These are phyloP conservation scores for Hysterangium stoloniferum DNA, from an alignment of 768 basidiomycete genomes.

Conservation along the genomic window DNA sequence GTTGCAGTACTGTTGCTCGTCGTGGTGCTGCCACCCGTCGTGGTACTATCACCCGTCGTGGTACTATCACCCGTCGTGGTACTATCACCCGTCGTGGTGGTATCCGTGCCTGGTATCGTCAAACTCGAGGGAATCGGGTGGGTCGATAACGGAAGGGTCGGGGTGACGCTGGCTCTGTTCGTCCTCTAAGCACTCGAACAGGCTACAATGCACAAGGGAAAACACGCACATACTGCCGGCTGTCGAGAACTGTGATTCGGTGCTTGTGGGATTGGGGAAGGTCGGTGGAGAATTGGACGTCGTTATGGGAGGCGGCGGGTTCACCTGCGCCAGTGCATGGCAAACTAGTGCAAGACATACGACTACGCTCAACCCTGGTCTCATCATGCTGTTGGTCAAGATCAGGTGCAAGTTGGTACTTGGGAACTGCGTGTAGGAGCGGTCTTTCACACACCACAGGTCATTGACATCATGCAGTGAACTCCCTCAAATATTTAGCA, in stretches of 20 bases:
- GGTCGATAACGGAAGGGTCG: neutral
- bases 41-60: neutral
- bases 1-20: neutral
- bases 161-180: neutral
- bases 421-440: neutral
- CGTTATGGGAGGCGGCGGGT: neutral
- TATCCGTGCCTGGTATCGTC: neutral
- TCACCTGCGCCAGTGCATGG: neutral
- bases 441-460: neutral
- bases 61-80: too few species aligned
- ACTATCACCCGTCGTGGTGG: neutral
- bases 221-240: neutral
- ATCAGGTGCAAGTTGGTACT: too few species aligned
- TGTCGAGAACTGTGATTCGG: neutral
- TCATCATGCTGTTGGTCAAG: too few species aligned
- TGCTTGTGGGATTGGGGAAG: neutral
- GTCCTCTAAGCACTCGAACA: neutral
- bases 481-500: too few species aligned
- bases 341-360: neutral
- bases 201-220: neutral
- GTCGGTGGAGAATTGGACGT: neutral
- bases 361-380: neutral
- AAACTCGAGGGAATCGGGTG: neutral
- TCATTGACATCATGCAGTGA: too few species aligned
- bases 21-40: neutral